Percentiles rank a stretch among this genome's conserved stretches.
phyloP scores from a whole-genome alignment of 2,329 filamentous ascomycete genomes.

The Microdochium paspali region DNA sequence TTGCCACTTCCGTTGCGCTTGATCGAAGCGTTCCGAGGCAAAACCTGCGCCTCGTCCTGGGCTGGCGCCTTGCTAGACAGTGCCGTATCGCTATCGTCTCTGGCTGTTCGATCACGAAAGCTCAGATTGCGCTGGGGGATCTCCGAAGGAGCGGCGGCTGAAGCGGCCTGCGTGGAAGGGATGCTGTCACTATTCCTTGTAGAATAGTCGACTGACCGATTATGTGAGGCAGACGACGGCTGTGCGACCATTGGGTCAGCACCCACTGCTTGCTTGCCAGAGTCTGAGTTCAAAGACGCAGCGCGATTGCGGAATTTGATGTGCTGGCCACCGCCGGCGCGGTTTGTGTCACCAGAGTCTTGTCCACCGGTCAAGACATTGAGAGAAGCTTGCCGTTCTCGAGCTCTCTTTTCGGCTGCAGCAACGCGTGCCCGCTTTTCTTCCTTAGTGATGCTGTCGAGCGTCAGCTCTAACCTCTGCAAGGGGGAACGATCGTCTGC shows the following conservation, averaged over 20 bases:
- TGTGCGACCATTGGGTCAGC: conserved; percentile 14
- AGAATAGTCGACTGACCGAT: neutral
- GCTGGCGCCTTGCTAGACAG: conserved; percentile 12
- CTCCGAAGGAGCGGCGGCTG: conserved; percentile 16
- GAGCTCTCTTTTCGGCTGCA: conserved; percentile 65
- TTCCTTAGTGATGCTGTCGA: conserved; percentile 91
- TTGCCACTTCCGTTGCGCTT: conserved; percentile 47
- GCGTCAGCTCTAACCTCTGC: conserved; percentile 83
- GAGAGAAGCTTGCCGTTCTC: conserved; percentile 46
- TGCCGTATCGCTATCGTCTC: conserved; percentile 25
- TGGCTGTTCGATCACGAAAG: conserved; percentile 48
- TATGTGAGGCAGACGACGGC: conserved; percentile 8
- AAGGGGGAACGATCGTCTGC: conserved; percentile 82
- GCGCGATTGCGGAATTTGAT: conserved; percentile 21
- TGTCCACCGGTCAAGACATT: conserved; percentile 14
- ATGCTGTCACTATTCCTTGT: conserved; percentile 15
- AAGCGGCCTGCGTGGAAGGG: conserved; percentile 12
- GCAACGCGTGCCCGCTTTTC: conserved; percentile 81
- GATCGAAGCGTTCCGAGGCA: conserved; percentile 18
- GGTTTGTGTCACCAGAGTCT: conserved; percentile 12
- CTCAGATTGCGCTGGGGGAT: conserved; percentile 46
- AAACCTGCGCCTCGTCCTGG: conserved; percentile 9
- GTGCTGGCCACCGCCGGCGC: conserved; percentile 11
- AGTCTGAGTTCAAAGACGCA: conserved; percentile 12
- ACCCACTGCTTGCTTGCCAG: conserved; percentile 10